Evolutionary conservation across 129 eudicot species (phyloP), one percentile per base, ranked within the genome.

Genomic region (Erigeron canadensis): DNA sequence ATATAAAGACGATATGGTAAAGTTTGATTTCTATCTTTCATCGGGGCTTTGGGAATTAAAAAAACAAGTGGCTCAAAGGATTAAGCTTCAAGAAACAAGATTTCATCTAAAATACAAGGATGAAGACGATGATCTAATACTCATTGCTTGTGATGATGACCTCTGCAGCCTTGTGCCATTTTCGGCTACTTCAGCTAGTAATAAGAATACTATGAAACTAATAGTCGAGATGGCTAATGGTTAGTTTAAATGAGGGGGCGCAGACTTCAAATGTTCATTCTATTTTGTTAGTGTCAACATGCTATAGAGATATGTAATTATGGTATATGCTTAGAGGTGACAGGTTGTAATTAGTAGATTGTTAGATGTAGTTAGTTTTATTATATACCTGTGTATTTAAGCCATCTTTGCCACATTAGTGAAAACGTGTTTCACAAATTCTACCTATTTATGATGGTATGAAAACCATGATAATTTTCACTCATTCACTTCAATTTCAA

Each of bases 81-180:
- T 81, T 21, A 76, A 81, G 66, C 17, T 76, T 9, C 28, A 58
- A 21, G 15, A 7, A 10, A 56, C 54, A 10, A 53, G 10, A 6
- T 42, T 74, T 75, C 60, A 59, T 58, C 67, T 80, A n/a, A 75
- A 75, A 38, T 75, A 75, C 40, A 75, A 17, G 41, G 79, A 80
- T 71, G 84, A 45, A 67, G 72, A 67, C n/a, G 44, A 47, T 47
- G 72, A 67, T 67, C 43, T 67, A 58, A 67, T 67, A 67, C 58
- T 67, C 7, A 48, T 67, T 67, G 58, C 72, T 46, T 67, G 72
- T 67, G 72, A 67, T 67, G 39, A 57, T 7, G 72, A 67, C 43
- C 47, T 67, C 2, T 40, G 54, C 6, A n/a, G 15, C 42, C 59
- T 67, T 47, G 8, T 67, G 57, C 41, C 59, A 7, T 67, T 67